Conservation (phyloP, 2,329 filamentous ascomycete species). For the Xylariaceae sp. region DNA sequence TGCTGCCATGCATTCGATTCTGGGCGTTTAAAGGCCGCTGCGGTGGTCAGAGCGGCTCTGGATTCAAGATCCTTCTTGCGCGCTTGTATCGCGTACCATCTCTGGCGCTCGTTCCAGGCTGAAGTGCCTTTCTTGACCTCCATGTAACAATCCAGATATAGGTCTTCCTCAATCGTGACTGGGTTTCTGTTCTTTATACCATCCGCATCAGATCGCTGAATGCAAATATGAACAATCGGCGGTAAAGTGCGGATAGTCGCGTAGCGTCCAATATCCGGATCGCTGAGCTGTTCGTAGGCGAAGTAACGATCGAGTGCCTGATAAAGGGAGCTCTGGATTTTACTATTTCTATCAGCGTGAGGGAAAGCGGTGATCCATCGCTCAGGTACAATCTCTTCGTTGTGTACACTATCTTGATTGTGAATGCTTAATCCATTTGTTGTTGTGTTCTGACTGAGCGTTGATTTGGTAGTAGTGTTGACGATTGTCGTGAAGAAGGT, state of each 20-base stretch:
- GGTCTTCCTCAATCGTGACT: constrained; percentile 71
- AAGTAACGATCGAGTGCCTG: constrained; percentile 82
- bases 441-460: constrained; percentile 10
- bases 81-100: constrained; percentile 71
- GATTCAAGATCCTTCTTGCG: constrained; percentile 45
- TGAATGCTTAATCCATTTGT: constrained; percentile 21
- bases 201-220: constrained; percentile 77
- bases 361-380: constrained; percentile 55
- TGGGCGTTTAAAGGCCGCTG: constrained; percentile 2
- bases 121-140: constrained; percentile 58
- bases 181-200: constrained; percentile 72
- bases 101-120: constrained; percentile 60
- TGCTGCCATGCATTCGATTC: constrained; percentile 1
- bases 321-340: constrained; percentile 61
- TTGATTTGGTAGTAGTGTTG: constrained; percentile 54
- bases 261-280: constrained; percentile 59
- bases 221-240: constrained; percentile 82
- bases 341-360: constrained; percentile 44
- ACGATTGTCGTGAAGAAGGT: constrained; percentile 61
- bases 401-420: constrained; percentile 39
- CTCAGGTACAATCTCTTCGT: constrained; percentile 59
- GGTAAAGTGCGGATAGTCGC: constrained; percentile 73
- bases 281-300: constrained; percentile 70
- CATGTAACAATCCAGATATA: constrained; percentile 89
- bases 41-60: background rate